Evolutionary conservation across 75 land plant species (phyloP).

Genomic region (Larix kaempferi): DNA sequence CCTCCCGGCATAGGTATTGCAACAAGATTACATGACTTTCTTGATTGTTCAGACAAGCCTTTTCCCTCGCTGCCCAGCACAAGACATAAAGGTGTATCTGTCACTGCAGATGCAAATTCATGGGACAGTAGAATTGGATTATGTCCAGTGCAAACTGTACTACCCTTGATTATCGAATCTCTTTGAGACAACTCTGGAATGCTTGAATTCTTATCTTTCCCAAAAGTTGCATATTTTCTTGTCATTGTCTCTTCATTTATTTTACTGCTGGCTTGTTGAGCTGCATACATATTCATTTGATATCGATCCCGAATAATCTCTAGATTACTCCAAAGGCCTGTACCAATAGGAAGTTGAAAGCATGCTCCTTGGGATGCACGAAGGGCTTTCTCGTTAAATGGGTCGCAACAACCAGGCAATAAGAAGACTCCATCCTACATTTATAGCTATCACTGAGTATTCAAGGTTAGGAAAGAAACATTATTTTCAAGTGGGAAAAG

Average conservation of each 20-base stretch:
- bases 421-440: conserved; percentile 83
- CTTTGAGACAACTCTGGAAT: conserved; percentile 1
- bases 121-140: conserved; percentile 17
- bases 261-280: conserved; percentile 41
- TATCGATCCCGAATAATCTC: conserved; percentile 30
- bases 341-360: conserved; percentile 82
- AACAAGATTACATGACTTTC: conserved; percentile 50
- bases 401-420: conserved; percentile 96
- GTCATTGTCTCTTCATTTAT: conserved; percentile 5
- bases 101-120: conserved; percentile 25
- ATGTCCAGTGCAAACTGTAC: not conserved
- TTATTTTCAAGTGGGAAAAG: not conserved
- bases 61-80: conserved; percentile 90
- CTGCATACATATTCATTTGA: conserved; percentile 73
- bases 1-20: conserved; percentile 90
- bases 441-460: conserved; percentile 4
- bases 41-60: conserved; percentile 67
- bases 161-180: not conserved
- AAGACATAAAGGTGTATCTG: conserved; percentile 58
- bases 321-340: conserved; percentile 70
- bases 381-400: conserved; percentile 94
- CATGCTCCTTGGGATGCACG: conserved; percentile 87
- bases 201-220: conserved; percentile 1
- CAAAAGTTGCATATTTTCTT: conserved; percentile 5
- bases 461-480: not conserved